Percentiles rank a stretch among this genome's conserved stretches.
Conservation (phyloP, 2,329 filamentous ascomycete species). For the Aspergillus amoenus region DNA sequence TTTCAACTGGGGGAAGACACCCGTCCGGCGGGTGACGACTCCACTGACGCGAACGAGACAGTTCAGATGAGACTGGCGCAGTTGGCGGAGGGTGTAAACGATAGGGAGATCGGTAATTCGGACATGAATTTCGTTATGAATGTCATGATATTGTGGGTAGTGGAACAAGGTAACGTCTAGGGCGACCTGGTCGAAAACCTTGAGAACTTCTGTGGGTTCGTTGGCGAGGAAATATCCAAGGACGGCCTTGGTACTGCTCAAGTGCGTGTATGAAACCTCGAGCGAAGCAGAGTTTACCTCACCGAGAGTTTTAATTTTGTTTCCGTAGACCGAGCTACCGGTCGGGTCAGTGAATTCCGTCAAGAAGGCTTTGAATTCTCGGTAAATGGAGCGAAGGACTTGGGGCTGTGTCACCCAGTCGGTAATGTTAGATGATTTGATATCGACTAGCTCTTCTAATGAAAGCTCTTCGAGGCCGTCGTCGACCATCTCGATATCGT, state of each 20-base stretch:
- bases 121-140: constrained; percentile 96
- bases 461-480: constrained; percentile 96
- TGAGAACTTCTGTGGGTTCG: constrained; percentile 89
- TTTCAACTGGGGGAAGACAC: constrained; percentile 96
- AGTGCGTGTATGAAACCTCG: constrained; percentile 92
- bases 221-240: constrained; percentile 96
- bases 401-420: constrained; percentile 92
- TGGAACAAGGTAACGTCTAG: constrained; percentile 95
- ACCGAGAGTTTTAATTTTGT: constrained; percentile 90
- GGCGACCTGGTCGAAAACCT: constrained; percentile 93
- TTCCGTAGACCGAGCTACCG: constrained; percentile 90
- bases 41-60: constrained; percentile 91
- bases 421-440: constrained; percentile 88
- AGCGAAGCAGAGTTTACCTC: constrained; percentile 95
- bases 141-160: constrained; percentile 96
- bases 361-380: constrained; percentile 96
- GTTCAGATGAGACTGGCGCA: constrained; percentile 94
- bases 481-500: constrained; percentile 82
- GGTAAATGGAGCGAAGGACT: constrained; percentile 88
- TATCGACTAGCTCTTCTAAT: constrained; percentile 84
- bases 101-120: constrained; percentile 93
- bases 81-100: constrained; percentile 89
- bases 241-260: constrained; percentile 86
- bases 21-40: constrained; percentile 89
- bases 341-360: constrained; percentile 92